phyloP scores from a whole-genome alignment of 129 eudicot species.

The Artemisia argyi region DNA sequence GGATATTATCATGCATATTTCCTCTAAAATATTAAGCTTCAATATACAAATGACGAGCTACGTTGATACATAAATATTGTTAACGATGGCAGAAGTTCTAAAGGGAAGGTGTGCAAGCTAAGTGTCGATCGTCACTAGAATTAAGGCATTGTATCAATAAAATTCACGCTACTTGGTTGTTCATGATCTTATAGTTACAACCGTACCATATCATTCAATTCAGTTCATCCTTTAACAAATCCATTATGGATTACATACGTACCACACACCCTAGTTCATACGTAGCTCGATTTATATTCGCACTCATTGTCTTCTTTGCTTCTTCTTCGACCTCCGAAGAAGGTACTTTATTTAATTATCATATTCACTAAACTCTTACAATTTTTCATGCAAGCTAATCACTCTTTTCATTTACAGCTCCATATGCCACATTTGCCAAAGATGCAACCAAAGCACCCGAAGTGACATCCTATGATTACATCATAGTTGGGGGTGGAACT shows the following conservation, averaged over 20 bases:
- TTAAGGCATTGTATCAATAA: too few relatives aligned
- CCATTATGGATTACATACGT: neutral
- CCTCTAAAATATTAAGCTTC: too few relatives aligned
- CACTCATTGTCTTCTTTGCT: constrained; percentile 8
- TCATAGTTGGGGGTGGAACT: constrained; percentile 88
- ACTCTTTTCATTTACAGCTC: constrained; percentile 47
- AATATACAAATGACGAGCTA: neutral
- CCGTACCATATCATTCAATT: too few relatives aligned
- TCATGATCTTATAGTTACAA: too few relatives aligned
- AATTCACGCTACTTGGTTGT: too few relatives aligned
- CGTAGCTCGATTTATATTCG: neutral
- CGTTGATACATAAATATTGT: neutral
- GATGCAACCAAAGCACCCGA: constrained; percentile 59
- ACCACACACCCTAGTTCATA: too few relatives aligned
- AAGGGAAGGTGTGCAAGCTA: neutral
- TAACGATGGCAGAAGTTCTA: neutral
- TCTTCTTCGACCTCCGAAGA: constrained; percentile 30
- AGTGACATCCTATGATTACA: constrained; percentile 59
- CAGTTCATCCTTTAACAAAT: neutral
- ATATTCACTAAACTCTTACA: neutral
- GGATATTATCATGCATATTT: too few relatives aligned
- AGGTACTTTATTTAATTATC: neutral
- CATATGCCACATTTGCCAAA: constrained; percentile 64
- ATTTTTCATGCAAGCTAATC: neutral
- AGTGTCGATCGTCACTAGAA: too few relatives aligned